Evolutionary conservation across 176 grass and related monocot species (phyloP), one percentile per base, ranked within the genome.

Genomic region (Carex myosuroides): DNA sequence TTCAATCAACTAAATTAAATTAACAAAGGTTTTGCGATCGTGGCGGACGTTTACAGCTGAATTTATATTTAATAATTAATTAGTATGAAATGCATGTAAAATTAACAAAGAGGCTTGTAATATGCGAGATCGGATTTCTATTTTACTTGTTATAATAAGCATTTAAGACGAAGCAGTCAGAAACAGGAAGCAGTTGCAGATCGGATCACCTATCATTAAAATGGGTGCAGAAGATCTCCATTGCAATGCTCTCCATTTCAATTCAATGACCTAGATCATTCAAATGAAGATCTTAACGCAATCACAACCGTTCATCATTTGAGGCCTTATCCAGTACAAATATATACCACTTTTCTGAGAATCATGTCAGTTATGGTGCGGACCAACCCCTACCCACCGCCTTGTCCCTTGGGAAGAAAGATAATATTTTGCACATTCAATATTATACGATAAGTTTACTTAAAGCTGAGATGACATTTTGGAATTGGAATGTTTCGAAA

Each of bases 371-470:
- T 82, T 67, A 82, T 65, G 39, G 80, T 63, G 24, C 54, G 80
- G 48, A 64, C 80, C 79, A 81, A 65, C 80, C 14, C 6, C 80
- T 16, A 82, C 39, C 60, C 61, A 82, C 57, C 17, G 80, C 50
- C 21, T 57, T 24, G 50, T 81, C 54, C 56, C 52, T 33, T 82
- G 35, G 21, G 20, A 24, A 9, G n/a, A 82, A 64, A 6, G 16
- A 26, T 24, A 12, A 21, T 18, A 22, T 48, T 13, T 29, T 4
- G 2, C 72, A 76, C 44, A 1, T 7, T 2, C 14, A 10, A 29
- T 13, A 3, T 53, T 55, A 21, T 76, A 76, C 72, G 20, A 18
- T 1, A 29, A 12, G 13, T 44, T 16, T 76, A 76, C 72, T 55
- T 55, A 16, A 76, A 1, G 46, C 18, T 6, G 3, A 72, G 0